Evolutionary conservation across 306 rosid genomes (phyloP).

Genomic region (Acacia acuminata): DNA sequence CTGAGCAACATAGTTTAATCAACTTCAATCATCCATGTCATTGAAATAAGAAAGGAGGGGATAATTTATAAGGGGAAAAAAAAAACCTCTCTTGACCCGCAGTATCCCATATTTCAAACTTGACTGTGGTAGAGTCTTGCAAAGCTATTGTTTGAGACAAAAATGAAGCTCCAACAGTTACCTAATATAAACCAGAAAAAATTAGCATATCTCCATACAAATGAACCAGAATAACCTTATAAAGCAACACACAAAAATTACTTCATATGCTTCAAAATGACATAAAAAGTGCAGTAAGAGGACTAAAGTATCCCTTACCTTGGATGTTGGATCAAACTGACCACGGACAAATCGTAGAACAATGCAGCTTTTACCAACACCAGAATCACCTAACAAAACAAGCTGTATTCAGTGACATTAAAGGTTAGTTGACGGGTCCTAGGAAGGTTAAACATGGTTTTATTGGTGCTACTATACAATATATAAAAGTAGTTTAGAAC

Average conservation of each 20-base stretch:
- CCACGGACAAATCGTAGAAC: constrained; percentile 99
- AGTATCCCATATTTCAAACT: constrained; percentile 99
- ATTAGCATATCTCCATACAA: neutral
- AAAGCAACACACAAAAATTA: neutral
- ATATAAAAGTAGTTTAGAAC: neutral
- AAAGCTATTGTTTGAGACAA: constrained; percentile 97
- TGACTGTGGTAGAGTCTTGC: constrained; percentile 98
- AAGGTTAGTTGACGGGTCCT: constrained; percentile 30
- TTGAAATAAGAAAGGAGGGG: constrained; percentile 12
- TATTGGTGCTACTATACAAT: neutral
- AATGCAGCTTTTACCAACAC: constrained; percentile 99
- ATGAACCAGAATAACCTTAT: neutral
- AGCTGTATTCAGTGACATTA: constrained; percentile 60
- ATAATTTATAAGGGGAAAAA: constrained; percentile 5
- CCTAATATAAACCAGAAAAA: constrained; percentile 41
- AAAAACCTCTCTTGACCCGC: constrained; percentile 98
- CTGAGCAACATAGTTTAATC: constrained; percentile 50
- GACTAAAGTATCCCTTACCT: constrained; percentile 57
- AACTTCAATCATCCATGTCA: constrained; percentile 17
- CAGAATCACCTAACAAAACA: constrained; percentile 97
- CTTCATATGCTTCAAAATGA: constrained; percentile 10
- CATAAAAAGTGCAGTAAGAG: neutral
- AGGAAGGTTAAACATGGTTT: constrained; percentile 24
- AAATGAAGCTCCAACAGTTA: constrained; percentile 99
- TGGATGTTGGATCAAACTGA: constrained; percentile 97